These are phyloP conservation scores for Capillidium rhysosporum DNA, from an alignment of 371 early-diverging fungal species.

Conservation along the genomic window DNA sequence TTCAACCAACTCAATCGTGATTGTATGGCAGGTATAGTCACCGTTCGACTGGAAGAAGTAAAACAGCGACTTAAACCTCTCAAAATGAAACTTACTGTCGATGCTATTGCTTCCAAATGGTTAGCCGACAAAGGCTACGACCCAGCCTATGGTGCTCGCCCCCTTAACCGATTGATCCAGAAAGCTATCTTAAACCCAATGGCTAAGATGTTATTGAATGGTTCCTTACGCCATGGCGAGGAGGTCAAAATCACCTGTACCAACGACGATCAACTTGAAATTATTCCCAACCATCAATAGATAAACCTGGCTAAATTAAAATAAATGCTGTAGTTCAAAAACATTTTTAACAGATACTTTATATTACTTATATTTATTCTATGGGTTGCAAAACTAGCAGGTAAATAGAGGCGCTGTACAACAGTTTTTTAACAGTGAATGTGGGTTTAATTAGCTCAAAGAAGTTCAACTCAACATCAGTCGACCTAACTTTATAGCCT, in stretches of 20 bases:
- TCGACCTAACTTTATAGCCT: not conserved
- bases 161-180: conserved; percentile 52
- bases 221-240: not conserved
- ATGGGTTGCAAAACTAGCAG: not conserved
- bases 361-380: too few relatives aligned
- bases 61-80: conserved; percentile 50
- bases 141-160: conserved; percentile 41
- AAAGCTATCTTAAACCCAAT: conserved; percentile 59
- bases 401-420: not conserved
- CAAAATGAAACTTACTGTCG: conserved; percentile 38
- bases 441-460: not conserved
- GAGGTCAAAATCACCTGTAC: too few relatives aligned
- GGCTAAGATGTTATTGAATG: conserved; percentile 39
- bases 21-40: conserved; percentile 57
- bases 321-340: too few relatives aligned
- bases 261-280: too few relatives aligned
- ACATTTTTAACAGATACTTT: too few relatives aligned
- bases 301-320: too few relatives aligned
- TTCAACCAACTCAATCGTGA: conserved; percentile 60
- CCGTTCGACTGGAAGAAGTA: conserved; percentile 59
- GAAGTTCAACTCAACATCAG: not conserved
- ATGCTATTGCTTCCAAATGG: conserved; percentile 48
- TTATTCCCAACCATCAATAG: too few relatives aligned
- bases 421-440: not conserved
- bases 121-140: conserved; percentile 60